Percentiles rank a stretch among this genome's conserved stretches.
Evolutionary conservation across 768 basidiomycete species (phyloP).

Genomic region (Thelephora aurantiotincta): DNA sequence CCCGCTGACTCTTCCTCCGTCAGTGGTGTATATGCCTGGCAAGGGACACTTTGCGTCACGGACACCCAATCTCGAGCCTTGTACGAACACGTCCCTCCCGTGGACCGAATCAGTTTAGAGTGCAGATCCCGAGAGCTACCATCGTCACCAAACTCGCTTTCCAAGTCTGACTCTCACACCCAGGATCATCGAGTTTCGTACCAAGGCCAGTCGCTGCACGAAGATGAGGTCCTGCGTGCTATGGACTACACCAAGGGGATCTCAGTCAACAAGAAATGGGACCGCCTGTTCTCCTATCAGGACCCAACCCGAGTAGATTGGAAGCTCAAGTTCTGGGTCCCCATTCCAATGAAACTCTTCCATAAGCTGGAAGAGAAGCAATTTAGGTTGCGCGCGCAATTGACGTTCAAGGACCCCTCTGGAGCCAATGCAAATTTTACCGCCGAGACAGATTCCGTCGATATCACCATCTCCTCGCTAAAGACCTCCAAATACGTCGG

Average conservation of each 20-base stretch:
- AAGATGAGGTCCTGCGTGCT: not conserved
- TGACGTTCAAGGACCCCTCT: slow-evolving; percentile 9
- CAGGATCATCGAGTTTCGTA: not conserved
- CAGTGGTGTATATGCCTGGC: not conserved
- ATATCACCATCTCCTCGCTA: not conserved
- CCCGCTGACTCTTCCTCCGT: not conserved
- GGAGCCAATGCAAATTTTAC: not conserved
- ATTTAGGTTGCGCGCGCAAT: slow-evolving; percentile 24
- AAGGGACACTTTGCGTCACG: not conserved
- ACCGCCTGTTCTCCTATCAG: not conserved
- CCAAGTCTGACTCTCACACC: not conserved
- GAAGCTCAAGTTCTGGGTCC: slow-evolving; percentile 28
- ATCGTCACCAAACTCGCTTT: not conserved
- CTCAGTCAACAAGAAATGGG: not conserved
- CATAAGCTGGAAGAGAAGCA: slow-evolving; percentile 29
- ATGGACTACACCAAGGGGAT: not conserved
- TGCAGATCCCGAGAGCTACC: not conserved
- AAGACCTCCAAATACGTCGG: not conserved
- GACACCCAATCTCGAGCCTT: not conserved
- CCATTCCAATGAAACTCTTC: slow-evolving; percentile 33
- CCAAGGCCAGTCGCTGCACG: not conserved
- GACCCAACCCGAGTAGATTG: slow-evolving; percentile 11
- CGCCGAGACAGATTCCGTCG: not conserved
- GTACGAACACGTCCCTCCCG: not conserved
- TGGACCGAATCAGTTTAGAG: not conserved